Evolutionary conservation across 2,329 filamentous ascomycete species (phyloP), one percentile per base, ranked within the genome.

Genomic region (Periconia sp.): DNA sequence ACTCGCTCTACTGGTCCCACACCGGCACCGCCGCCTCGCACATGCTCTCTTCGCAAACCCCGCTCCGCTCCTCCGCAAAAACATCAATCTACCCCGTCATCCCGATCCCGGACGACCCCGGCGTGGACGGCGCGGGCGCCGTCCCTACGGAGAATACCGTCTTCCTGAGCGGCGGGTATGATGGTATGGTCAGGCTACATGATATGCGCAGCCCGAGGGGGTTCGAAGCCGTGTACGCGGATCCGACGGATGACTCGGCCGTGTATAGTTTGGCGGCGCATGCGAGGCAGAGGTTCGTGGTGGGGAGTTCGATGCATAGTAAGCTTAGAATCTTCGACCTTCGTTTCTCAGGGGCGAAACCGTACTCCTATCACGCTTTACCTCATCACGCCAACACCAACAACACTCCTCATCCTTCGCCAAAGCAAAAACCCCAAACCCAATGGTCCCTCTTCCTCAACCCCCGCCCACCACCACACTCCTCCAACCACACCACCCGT

Each of bases 271-370:
- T 88, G 15, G 77, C 82, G 1, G 72, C 80, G 0, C 79, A 85
- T 47, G 82, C 82, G 1, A 77, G 79, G 18, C 81, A 86, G 59
- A 76, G 79, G 2, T 79, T 88, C 50, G 64, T 86, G 9, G 82
- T 80, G 11, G 85, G 85, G 20, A 79, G 80, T 1, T 79, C 80
- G 2, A 77, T 80, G 46, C 82, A 87, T 65, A 81, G 78, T 43
- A 75, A 86, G 47, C 70, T 88, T 43, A 87, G 87, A 60, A 73
- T 86, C 5, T 88, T 85, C 58, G 85, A 88, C 60, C 65, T 88
- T 42, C 82, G 85, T 20, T 74, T 85, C 62, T 61, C 74, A 1
- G 75, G 76, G 30, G 74, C 73, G 2, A 17, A 13, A 27, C 23
- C 23, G 8, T 27, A 27, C 8, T 27, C 23, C 23, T 27, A 27